Conservation (phyloP, 805 yeast species). For the Barnettozyma siamensis region DNA sequence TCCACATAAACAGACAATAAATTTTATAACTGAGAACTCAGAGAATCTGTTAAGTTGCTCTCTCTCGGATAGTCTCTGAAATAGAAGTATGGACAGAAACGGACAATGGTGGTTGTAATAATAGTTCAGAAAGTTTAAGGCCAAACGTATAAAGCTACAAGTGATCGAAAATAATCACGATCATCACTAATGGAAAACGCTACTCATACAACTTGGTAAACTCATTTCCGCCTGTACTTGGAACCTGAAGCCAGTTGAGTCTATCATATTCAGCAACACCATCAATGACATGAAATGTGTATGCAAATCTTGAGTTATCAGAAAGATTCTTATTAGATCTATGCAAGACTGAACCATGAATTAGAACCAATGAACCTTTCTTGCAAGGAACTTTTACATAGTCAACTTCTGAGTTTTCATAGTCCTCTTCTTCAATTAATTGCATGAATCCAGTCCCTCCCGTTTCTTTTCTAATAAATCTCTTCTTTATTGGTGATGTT, state of each 20-base stretch:
- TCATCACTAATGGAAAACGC: too few species aligned
- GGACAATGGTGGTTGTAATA: too few species aligned
- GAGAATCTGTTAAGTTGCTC: too few species aligned
- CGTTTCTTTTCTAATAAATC: constrained; percentile 53
- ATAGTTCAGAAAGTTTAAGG: too few species aligned
- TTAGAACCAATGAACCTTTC: constrained; percentile 67
- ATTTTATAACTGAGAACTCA: too few species aligned
- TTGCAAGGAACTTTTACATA: constrained; percentile 54
- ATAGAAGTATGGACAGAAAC: too few species aligned
- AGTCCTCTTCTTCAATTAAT: constrained; percentile 25
- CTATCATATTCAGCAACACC: constrained; percentile 57
- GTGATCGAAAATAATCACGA: too few species aligned
- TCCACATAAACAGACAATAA: too few species aligned
- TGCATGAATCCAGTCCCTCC: constrained; percentile 53
- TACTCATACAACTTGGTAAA: constrained; percentile 41
- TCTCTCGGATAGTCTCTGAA: too few species aligned
- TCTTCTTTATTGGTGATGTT: constrained; percentile 45
- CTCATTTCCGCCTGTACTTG: constrained; percentile 58
- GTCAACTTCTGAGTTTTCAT: constrained; percentile 26
- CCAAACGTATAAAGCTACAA: too few species aligned
- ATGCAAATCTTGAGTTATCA: constrained; percentile 58
- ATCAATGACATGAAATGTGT: constrained; percentile 76
- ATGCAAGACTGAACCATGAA: constrained; percentile 67
- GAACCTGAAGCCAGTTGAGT: constrained; percentile 74
- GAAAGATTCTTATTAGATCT: constrained; percentile 60